Evolutionary conservation across 2,329 filamentous ascomycete species (phyloP).

Genomic region (Talaromyces sp.): DNA sequence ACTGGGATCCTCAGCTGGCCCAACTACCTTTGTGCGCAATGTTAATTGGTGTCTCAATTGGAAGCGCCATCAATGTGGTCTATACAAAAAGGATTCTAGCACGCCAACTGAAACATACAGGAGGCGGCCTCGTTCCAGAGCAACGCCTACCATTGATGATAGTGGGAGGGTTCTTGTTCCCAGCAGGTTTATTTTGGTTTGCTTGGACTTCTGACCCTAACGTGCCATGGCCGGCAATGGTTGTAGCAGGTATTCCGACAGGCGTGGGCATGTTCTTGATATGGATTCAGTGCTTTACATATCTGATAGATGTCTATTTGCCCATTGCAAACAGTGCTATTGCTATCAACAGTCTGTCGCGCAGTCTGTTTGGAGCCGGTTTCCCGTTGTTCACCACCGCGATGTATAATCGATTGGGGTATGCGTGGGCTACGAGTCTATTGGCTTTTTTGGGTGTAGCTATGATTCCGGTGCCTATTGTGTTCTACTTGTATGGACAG

Average conservation of each 20-base stretch:
- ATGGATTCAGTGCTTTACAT: conserved; percentile 11
- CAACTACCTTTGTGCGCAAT: conserved; percentile 43
- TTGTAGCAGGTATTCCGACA: neutral
- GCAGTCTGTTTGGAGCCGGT: conserved; percentile 21
- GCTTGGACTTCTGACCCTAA: neutral
- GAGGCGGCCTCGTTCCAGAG: conserved; percentile 13
- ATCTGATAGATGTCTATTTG: conserved; percentile 25
- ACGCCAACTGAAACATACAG: neutral
- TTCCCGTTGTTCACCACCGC: conserved; percentile 19
- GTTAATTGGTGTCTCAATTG: conserved; percentile 37
- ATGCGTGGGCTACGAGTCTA: conserved; percentile 5
- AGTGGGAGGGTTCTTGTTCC: conserved; percentile 42
- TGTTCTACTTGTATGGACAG: conserved; percentile 8
- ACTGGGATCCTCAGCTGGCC: conserved; percentile 39
- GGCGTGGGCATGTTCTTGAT: neutral
- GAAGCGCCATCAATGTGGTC: neutral
- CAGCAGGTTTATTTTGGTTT: conserved; percentile 44
- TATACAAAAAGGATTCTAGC: conserved; percentile 15
- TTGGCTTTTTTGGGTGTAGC: conserved; percentile 5
- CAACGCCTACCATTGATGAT: conserved; percentile 47
- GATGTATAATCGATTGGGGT: conserved; percentile 3
- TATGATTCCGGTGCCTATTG: neutral
- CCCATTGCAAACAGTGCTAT: conserved; percentile 22
- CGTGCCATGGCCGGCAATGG: neutral
- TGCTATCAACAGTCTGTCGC: conserved; percentile 21